phyloP scores from a whole-genome alignment of 192 early-diverging fungal genomes.

The Umbelopsis sp. region DNA sequence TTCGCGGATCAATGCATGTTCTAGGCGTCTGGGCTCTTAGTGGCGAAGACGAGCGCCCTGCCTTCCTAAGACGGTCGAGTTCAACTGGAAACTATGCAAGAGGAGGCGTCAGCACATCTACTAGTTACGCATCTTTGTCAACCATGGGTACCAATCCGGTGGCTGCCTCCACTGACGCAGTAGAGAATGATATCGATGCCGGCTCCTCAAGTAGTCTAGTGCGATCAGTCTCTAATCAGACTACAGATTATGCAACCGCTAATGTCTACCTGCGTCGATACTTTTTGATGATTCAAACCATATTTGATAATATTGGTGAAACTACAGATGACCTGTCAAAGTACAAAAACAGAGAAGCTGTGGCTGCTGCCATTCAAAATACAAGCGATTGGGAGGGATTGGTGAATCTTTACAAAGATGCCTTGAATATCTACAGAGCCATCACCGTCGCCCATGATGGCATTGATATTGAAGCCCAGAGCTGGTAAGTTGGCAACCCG shows the following conservation, averaged over 20 bases:
- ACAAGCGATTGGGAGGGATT: slow-evolving; percentile 46
- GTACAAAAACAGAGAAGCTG: slow-evolving; percentile 33
- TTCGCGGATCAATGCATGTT: slow-evolving; percentile 64
- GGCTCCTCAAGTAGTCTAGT: background rate
- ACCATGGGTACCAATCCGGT: background rate
- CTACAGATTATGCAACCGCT: slow-evolving; percentile 41
- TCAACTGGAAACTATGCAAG: background rate
- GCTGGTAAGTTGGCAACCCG: slow-evolving; percentile 44
- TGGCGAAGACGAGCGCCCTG: slow-evolving; percentile 70
- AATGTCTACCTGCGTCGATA: slow-evolving; percentile 72
- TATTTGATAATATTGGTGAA: slow-evolving; percentile 60
- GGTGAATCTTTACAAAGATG: slow-evolving; percentile 65
- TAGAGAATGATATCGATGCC: background rate
- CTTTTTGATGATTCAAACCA: slow-evolving; percentile 60
- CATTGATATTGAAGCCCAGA: slow-evolving; percentile 56
- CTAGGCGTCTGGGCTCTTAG: slow-evolving; percentile 68
- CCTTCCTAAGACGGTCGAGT: slow-evolving; percentile 53
- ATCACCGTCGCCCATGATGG: slow-evolving; percentile 49
- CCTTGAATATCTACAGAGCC: slow-evolving; percentile 65
- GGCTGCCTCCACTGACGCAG: background rate
- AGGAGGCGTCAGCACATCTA: background rate
- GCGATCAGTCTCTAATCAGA: slow-evolving; percentile 4
- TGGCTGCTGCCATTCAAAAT: slow-evolving; percentile 2
- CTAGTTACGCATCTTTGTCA: background rate
- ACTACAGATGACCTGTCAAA: background rate